Evolutionary conservation across 345 rosid species (phyloP), one percentile per base, ranked within the genome.

Genomic region (Litchi chinensis): DNA sequence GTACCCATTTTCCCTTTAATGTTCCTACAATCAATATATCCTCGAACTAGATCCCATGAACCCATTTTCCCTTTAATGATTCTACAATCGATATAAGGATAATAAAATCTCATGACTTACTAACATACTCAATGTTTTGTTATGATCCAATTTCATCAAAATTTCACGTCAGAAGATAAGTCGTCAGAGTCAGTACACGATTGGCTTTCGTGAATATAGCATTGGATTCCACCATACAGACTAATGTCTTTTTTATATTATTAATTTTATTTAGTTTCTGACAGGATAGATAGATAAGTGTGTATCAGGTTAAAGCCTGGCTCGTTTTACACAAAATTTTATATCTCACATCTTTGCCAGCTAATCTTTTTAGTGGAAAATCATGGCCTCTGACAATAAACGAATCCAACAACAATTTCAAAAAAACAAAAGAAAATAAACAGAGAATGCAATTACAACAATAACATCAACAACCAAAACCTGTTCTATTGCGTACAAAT

Each of bases 331-430:
- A 19, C 26, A 0, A 69, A 28, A 18, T 56, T 65, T 24, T 40
- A 50, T 44, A 71, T 54, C 41, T 64, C 65, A 22, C 76, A 65
- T 67, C 76, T 65, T 57, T 44, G 63, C 67, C 79, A 76, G 80
- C 77, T 76, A 65, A 70, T 76, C 24, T 60, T 63, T 48, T n/a
- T 18, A 57, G 73, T 13, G 39, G 77, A 65, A 76, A 52, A 76
- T 76, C 77, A 56, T 71, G 69, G 62, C 73, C 68, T 79, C 75
- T 46, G 77, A 63, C 77, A 46, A 10, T 0, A 24, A 18, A 43
- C 3, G 44, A 74, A 74, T 64, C 68, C 43, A 41, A 3, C 56
- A 26, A 63, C 24, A 63, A 65, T 24, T 19, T 37, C 46, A 24
- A 9, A 24, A 37, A 13, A 3, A 8, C 8, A 8, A 46, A 1